Base-by-base conservation (phyloP, 2,329 filamentous ascomycete species). In the Trichoderma sp. region DNA sequence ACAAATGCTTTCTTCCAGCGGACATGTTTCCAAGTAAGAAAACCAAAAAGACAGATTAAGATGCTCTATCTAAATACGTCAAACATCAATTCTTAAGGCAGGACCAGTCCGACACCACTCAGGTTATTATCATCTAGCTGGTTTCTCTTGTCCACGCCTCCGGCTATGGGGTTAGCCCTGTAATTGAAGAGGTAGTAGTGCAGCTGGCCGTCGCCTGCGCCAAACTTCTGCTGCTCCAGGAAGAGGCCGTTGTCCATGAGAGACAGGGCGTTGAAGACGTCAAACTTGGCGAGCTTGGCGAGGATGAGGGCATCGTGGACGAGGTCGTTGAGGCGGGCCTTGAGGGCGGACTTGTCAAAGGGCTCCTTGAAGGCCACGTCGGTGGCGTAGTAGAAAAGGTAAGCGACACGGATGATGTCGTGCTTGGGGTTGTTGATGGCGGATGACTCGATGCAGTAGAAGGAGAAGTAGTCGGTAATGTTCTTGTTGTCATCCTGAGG, bases 141-240 rank as follows among this genome's bases (percentile, higher is more conserved):
- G 78, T 96, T 97, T 76, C 87, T 88, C 75, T 87, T 86, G 79
- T 97, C 90, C 55, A 98, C 89, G 27, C 96, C 96, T 60, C 96
- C 94, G 0, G 88, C 83, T 75, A 99, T 91, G n/a, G 90, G 89
- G 70, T 92, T 90, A 14, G 93, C 92, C 69, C 93, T 89, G 84
- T 97, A 99, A 82, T 99, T 99, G 86, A 96, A 99, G 37, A 99
- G 85, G 80, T 99, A 99, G 82, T 94, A 99, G 81, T 99, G 94
- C 75, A 99, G 85, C 79, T 96, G 93, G 58, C 96, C 96, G 79
- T 99, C 96, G 37, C 96, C 96, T 5, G 92, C 90, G 56, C 95
- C 96, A 76, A 97, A 99, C 80, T 97, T 97, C 77, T 97, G 93
- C 74, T 97, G 87, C 77, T 95, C 91, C 6, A 99, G 85, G 87